A percentile compares a stretch with the other conserved stretches of the same genome.
Evolutionary conservation across 2,329 filamentous ascomycete species (phyloP).

Genomic region (Coniochaeta sp.): DNA sequence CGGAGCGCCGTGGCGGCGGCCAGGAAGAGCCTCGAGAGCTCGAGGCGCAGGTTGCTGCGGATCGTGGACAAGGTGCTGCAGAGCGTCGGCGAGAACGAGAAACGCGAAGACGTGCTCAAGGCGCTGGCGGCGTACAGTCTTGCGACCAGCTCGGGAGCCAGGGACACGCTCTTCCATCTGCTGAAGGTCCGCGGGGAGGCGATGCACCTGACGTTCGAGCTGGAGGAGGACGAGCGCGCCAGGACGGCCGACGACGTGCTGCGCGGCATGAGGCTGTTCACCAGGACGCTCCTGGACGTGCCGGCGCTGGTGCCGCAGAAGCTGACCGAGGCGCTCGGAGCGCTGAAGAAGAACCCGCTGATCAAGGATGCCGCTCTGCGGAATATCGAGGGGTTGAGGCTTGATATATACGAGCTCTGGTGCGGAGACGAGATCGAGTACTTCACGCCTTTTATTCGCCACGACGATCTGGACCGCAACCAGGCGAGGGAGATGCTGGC

Average conservation of each 20-base stretch:
- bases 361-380: slow-evolving; percentile 64
- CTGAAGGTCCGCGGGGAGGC: slow-evolving; percentile 64
- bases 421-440: slow-evolving; percentile 75
- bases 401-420: slow-evolving; percentile 75
- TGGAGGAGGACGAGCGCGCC: slow-evolving; percentile 30
- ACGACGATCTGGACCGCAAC: slow-evolving; percentile 63
- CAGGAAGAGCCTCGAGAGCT: slow-evolving; percentile 53
- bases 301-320: slow-evolving; percentile 68
- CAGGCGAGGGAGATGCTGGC: slow-evolving; percentile 55
- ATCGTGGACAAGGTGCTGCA: slow-evolving; percentile 64
- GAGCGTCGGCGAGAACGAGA: slow-evolving; percentile 45
- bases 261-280: slow-evolving; percentile 63
- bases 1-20: slow-evolving; percentile 46
- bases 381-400: slow-evolving; percentile 59
- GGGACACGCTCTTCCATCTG: slow-evolving; percentile 74
- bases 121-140: slow-evolving; percentile 78
- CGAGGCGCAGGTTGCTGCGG: slow-evolving; percentile 57
- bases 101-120: slow-evolving; percentile 54
- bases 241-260: slow-evolving; percentile 44
- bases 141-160: slow-evolving; percentile 69
- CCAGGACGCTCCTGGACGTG: slow-evolving; percentile 69
- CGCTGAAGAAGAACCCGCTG: slow-evolving; percentile 63
- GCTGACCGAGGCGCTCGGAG: slow-evolving; percentile 60
- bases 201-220: slow-evolving; percentile 55
- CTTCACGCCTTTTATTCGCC: slow-evolving; percentile 81